These are phyloP conservation scores for Cystofilobasidium capitatum DNA, from an alignment of 768 basidiomycete genomes.

Conservation along the genomic window DNA sequence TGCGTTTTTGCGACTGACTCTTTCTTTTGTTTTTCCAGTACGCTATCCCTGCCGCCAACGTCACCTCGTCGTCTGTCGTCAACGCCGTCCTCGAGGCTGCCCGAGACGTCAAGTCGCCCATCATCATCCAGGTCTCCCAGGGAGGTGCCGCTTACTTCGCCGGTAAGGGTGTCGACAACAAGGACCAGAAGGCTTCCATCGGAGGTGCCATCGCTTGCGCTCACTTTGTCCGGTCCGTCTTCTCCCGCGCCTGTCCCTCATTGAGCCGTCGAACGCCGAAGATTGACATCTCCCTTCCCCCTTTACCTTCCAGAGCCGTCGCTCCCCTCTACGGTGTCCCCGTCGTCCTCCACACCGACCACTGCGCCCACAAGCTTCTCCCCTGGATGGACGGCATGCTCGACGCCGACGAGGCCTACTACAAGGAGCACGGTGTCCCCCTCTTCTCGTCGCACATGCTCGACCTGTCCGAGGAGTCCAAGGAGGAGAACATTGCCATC, in stretches of 20 bases:
- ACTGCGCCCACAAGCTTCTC: constrained; percentile 94
- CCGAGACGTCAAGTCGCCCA: constrained; percentile 89
- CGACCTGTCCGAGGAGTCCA: constrained; percentile 74
- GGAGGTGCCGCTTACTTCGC: constrained; percentile 93
- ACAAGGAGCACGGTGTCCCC: constrained; percentile 67
- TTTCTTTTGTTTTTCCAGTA: constrained; percentile 11
- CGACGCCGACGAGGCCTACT: constrained; percentile 86
- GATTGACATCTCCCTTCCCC: background rate
- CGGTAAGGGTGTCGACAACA: constrained; percentile 86
- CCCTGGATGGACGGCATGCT: constrained; percentile 99
- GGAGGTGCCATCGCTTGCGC: constrained; percentile 87
- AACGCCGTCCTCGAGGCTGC: constrained; percentile 90
- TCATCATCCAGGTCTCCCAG: constrained; percentile 96
- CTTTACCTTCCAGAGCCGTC: constrained; percentile 9
- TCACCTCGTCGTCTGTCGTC: constrained; percentile 88
- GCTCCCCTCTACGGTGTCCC: constrained; percentile 43
- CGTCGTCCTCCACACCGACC: constrained; percentile 94
- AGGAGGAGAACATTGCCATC: constrained; percentile 83
- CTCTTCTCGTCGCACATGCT: constrained; percentile 80
- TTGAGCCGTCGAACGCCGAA: background rate
- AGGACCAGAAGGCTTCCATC: constrained; percentile 85
- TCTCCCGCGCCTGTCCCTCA: background rate
- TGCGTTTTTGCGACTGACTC: background rate
- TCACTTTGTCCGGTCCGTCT: constrained; percentile 59
- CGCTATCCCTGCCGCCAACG: constrained; percentile 47